Base-by-base conservation (phyloP, 2,329 filamentous ascomycete species). In the Pseudocercospora musae region DNA sequence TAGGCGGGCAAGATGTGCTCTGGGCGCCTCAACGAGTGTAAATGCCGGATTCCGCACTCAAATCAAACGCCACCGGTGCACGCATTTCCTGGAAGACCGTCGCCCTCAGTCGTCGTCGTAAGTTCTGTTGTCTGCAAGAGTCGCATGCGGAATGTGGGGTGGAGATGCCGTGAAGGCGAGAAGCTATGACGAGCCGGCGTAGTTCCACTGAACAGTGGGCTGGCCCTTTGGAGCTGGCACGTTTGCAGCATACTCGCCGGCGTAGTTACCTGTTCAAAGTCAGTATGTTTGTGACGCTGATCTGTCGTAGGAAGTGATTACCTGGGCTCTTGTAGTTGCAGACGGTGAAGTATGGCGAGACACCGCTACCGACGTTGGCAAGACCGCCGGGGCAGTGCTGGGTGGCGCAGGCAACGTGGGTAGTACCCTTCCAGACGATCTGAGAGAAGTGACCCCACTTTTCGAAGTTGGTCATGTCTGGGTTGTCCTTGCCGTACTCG, bases 301-400 rank as follows among this genome's bases (percentile, higher is more conserved):
- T 21, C 4, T 77, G 15, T n/a, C 2, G 8, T 7, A 8, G 37
- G 15, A 18, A 40, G 15, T 40, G 59, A 86, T 77, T 86, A 90
- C 91, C 92, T 66, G 86, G 79, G 65, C 87, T 83, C 68, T 79
- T 80, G 81, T 96, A 96, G 84, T 96, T 94, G 88, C 92, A 96
- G 72, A 96, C 91, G 29, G 90, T 93, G 81, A 86, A 92, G 78
- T 85, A 87, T n/a, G 87, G 78, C 40, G 81, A 59, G 27, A 78
- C 69, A 55, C 74, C 71, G 61, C 72, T 71, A 57, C 77, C 78
- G 52, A 76, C 75, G 65, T 80, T 79, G 57, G 70, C 74, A 48
- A 84, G 74, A 58, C 82, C 80, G 86, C 76, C 82, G 37, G 75
- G 70, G 78, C 88, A 90, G 74, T 80, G 77, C 57, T 80, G 73